These are phyloP conservation scores for Conoideocrella luteorostrata DNA, from an alignment of 2,329 filamentous ascomycete species.

Conservation along the genomic window DNA sequence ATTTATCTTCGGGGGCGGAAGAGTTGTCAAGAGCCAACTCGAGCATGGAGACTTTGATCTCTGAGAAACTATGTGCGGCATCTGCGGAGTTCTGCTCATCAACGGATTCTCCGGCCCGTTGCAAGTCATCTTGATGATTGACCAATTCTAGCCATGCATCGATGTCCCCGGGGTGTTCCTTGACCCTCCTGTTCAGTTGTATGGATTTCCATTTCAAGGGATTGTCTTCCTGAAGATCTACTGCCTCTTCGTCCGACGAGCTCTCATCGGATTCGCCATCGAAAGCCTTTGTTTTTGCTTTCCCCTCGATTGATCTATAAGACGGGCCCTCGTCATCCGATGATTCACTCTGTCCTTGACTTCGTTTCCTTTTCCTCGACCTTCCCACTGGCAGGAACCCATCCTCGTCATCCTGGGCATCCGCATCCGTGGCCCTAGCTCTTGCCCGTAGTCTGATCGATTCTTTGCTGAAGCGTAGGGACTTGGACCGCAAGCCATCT, in stretches of 20 bases:
- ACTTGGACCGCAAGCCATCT: constrained; percentile 39
- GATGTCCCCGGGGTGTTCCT: constrained; percentile 59
- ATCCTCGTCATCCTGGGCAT: constrained; percentile 21
- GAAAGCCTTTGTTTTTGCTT: constrained; percentile 44
- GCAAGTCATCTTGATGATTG: constrained; percentile 64
- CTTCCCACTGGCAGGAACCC: constrained; percentile 44
- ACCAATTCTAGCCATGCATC: constrained; percentile 74
- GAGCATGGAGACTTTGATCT: constrained; percentile 74
- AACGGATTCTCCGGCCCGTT: constrained; percentile 41
- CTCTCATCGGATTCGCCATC: constrained; percentile 46
- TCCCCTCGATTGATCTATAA: constrained; percentile 61
- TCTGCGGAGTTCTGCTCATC: constrained; percentile 45
- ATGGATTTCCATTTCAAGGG: constrained; percentile 49
- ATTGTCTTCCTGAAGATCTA: constrained; percentile 29
- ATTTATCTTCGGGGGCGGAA: constrained; percentile 37
- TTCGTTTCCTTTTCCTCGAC: constrained; percentile 36
- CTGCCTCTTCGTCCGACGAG: constrained; percentile 31
- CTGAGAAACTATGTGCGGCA: constrained; percentile 63
- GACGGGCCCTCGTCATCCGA: constrained; percentile 45
- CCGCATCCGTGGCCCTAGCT: constrained; percentile 12
- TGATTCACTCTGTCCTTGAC: constrained; percentile 26
- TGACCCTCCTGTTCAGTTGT: constrained; percentile 56
- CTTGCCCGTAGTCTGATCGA: constrained; percentile 33
- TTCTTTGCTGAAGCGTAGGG: constrained; percentile 26
- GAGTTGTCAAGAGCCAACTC: constrained; percentile 65